Conservation (phyloP, 495 filamentous ascomycete genomes). For the Xylaria venustula region DNA sequence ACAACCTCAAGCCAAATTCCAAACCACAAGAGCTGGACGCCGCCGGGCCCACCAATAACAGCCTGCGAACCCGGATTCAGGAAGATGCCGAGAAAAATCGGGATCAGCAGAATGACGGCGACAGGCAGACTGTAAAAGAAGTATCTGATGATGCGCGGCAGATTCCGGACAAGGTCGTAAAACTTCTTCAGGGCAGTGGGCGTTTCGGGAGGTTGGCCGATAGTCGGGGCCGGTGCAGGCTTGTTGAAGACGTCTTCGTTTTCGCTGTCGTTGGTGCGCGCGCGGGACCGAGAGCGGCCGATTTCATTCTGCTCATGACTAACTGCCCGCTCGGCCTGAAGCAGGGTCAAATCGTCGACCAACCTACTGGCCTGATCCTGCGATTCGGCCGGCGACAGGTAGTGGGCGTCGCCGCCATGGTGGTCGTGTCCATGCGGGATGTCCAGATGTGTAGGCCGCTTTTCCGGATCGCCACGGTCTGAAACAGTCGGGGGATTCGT, state of each 20-base stretch:
- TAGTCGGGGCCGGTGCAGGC: conserved; percentile 53
- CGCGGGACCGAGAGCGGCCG: conserved; percentile 35
- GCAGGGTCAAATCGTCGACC: conserved; percentile 80
- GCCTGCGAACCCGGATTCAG: conserved; percentile 43
- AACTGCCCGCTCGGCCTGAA: conserved; percentile 78
- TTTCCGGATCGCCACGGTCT: conserved; percentile 23
- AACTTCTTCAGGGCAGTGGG: conserved; percentile 55
- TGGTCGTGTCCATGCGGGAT: conserved; percentile 16
- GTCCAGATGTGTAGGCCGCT: conserved; percentile 11
- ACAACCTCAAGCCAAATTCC: conserved; percentile 92
- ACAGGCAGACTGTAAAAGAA: conserved; percentile 82
- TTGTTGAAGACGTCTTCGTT: conserved; percentile 81
- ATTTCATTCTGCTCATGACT: conserved; percentile 49
- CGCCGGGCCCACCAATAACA: conserved; percentile 65
- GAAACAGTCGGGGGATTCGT: conserved; percentile 26
- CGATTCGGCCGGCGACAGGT: conserved; percentile 24
- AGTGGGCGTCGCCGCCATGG: conserved; percentile 5
- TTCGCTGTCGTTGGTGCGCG: conserved; percentile 42
- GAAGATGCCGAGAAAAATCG: conserved; percentile 73
- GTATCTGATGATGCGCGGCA: conserved; percentile 78
- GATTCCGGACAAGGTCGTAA: conserved; percentile 60
- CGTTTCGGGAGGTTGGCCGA: conserved; percentile 33
- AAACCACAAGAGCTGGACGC: conserved; percentile 82
- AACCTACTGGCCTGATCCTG: conserved; percentile 68
- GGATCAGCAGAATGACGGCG: conserved; percentile 71